Percentiles rank a stretch among this genome's conserved stretches.
These are phyloP conservation scores for Trapa bicornis DNA, from an alignment of 345 rosid species.

Conservation along the genomic window DNA sequence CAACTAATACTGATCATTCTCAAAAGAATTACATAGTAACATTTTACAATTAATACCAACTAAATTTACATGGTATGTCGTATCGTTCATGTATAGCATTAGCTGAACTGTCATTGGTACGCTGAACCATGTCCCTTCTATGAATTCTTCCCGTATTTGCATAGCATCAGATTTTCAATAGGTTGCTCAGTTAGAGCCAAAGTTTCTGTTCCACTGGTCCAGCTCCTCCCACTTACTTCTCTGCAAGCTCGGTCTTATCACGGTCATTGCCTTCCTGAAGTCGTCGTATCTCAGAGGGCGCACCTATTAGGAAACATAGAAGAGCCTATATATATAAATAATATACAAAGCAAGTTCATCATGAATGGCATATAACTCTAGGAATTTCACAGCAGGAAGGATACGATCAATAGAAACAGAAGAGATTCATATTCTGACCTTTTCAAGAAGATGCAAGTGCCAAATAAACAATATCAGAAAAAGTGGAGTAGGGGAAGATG, in stretches of 20 bases:
- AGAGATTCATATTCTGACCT: background rate
- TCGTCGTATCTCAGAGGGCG: constrained; percentile 70
- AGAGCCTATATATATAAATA: background rate
- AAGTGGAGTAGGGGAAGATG: background rate
- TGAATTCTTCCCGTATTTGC: background rate
- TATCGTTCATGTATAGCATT: too few relatives aligned
- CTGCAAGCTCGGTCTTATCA: constrained; percentile 81
- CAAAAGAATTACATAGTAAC: too few relatives aligned
- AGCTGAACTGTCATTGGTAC: too few relatives aligned
- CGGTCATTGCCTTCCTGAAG: constrained; percentile 67
- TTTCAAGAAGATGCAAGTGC: background rate
- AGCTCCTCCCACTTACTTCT: constrained; percentile 90
- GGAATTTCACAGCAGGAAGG: background rate
- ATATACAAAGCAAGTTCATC: background rate
- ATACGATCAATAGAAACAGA: background rate
- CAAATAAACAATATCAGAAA: background rate
- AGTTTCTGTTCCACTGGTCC: constrained; percentile 79
- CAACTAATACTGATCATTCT: too few relatives aligned
- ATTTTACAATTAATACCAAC: too few relatives aligned
- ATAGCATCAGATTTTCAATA: background rate
- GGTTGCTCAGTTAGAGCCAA: constrained; percentile 46
- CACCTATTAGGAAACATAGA: constrained; percentile 32
- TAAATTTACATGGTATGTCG: too few relatives aligned
- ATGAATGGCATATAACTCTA: too few relatives aligned
- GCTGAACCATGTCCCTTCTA: background rate